Conservation (phyloP, 257 asterid genomes). For the Nicotiana sylvestris region DNA sequence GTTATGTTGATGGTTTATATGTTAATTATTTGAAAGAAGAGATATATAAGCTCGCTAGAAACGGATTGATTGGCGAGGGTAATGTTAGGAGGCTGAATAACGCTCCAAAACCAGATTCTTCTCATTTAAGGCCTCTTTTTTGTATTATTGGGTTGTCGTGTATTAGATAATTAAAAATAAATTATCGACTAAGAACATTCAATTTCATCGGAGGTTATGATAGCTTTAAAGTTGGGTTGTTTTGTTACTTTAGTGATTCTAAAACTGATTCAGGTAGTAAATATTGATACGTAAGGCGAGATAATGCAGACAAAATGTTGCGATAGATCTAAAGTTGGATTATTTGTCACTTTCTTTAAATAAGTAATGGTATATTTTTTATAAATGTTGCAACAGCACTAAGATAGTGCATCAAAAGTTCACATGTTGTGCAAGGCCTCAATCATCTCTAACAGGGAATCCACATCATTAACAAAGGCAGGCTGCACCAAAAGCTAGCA, state of each 20-base stretch:
- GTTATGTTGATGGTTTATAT: neutral
- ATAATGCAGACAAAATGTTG: neutral
- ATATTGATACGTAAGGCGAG: neutral
- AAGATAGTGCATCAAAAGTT: too few relatives aligned
- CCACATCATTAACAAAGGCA: too few relatives aligned
- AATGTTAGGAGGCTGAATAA: neutral
- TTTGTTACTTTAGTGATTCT: neutral
- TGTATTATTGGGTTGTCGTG: neutral
- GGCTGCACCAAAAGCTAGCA: too few relatives aligned
- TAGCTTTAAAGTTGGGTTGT: neutral
- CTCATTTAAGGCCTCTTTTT: neutral
- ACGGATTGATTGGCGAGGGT: neutral
- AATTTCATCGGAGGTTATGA: neutral
- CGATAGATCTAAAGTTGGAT: neutral
- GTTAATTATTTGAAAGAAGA: conserved; percentile 7
- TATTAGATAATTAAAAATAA: neutral
- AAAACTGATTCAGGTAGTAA: too few relatives aligned
- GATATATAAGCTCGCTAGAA: neutral
- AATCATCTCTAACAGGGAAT: too few relatives aligned
- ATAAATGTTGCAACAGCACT: too few relatives aligned
- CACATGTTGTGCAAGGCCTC: too few relatives aligned
- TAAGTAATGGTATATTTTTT: too few relatives aligned
- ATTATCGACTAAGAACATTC: neutral
- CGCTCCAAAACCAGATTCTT: neutral
- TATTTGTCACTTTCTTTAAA: neutral